Evolutionary conservation across 208 protist species (phyloP).

Genomic region (Acanthamoeba royreba): DNA sequence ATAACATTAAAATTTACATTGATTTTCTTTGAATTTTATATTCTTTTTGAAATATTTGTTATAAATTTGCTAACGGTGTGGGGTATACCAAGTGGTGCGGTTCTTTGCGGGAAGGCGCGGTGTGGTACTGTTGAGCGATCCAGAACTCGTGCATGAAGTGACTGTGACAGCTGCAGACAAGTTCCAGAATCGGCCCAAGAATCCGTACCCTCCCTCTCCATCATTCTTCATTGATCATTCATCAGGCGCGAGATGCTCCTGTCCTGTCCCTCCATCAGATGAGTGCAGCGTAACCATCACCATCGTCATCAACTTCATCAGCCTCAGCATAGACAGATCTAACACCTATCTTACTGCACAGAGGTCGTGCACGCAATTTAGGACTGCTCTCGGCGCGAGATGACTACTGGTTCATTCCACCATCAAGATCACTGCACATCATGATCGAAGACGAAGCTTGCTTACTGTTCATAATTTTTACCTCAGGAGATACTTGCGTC

Average conservation of each 20-base stretch:
- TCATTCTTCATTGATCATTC: no score
- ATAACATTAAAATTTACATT: no score
- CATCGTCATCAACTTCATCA: background rate
- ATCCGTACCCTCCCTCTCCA: no score
- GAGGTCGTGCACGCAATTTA: background rate
- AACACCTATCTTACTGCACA: no score
- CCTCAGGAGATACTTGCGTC: background rate
- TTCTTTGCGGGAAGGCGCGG: background rate
- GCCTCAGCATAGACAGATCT: no score
- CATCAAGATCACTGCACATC: no score
- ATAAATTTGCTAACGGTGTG: background rate
- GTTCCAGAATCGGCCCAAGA: background rate
- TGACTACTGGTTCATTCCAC: background rate
- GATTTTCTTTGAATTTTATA: no score
- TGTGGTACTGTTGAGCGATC: background rate
- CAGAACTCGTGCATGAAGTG: background rate
- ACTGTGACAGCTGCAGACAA: background rate
- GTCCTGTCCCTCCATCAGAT: no score
- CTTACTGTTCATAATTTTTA: no score
- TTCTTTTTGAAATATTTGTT: background rate
- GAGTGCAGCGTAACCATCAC: background rate
- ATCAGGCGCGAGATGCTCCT: no score
- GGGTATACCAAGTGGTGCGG: background rate
- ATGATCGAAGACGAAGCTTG: no score
- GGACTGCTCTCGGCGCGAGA: background rate